Evolutionary conservation across 2,329 filamentous ascomycete species (phyloP).

Genomic region (Arthrobotrys musiformis): DNA sequence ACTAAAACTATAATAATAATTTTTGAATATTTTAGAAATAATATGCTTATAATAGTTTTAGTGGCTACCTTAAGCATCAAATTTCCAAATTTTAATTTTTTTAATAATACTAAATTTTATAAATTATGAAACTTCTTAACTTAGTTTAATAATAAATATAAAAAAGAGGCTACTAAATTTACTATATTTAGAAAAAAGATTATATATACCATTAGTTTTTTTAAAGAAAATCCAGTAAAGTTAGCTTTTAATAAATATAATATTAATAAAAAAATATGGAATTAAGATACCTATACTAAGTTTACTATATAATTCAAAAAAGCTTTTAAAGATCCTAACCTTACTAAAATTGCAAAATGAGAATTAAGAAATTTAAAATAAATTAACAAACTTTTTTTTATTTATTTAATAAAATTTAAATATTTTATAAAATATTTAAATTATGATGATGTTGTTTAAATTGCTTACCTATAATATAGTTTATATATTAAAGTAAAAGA

Average conservation of each 20-base stretch:
- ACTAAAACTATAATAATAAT: too few species aligned
- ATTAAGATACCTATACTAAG: not conserved
- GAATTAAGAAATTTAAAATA: not conserved
- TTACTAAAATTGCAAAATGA: too few species aligned
- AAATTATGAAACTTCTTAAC: not conserved
- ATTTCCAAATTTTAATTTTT: not conserved
- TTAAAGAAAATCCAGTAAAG: too few species aligned
- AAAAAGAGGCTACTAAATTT: too few species aligned
- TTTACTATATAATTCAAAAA: not conserved
- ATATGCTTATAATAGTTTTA: too few species aligned
- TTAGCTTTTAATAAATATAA: slow-evolving; percentile 3
- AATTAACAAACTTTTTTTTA: not conserved
- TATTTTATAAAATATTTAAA: not conserved
- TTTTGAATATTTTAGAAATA: too few species aligned
- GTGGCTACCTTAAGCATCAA: not conserved
- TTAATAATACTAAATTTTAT: not conserved
- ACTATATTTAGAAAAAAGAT: too few species aligned
- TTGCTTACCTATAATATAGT: too few species aligned
- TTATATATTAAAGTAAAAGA: too few species aligned
- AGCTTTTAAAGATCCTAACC: too few species aligned
- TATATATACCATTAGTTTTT: too few species aligned
- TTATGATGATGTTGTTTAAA: not conserved
- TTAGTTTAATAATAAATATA: too few species aligned
- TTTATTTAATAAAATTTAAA: not conserved
- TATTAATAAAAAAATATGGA: not conserved